Evolutionary conservation across 2,329 filamentous ascomycete species (phyloP).

Genomic region (Bipolaris bicolor): DNA sequence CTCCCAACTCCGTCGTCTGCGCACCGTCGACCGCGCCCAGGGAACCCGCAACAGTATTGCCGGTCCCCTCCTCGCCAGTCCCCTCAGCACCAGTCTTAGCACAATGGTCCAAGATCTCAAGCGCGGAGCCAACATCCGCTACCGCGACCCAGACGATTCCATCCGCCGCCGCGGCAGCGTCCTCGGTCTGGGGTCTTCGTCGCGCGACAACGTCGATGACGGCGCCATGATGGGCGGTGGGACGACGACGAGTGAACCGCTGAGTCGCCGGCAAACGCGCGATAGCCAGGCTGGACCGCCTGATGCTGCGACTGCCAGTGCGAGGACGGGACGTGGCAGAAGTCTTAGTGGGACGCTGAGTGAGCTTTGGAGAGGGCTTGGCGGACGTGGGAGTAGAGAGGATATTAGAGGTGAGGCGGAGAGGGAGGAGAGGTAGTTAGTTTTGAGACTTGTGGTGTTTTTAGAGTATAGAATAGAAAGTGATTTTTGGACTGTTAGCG

Average conservation of each 20-base stretch:
- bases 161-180: not conserved
- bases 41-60: slow-evolving; percentile 54
- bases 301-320: not conserved
- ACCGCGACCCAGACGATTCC: not conserved
- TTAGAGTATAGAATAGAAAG: too few relatives aligned
- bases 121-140: slow-evolving; percentile 54
- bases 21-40: slow-evolving; percentile 47
- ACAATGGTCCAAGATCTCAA: slow-evolving; percentile 70
- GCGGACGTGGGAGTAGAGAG: slow-evolving; percentile 23
- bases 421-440: not conserved
- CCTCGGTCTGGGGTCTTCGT: slow-evolving; percentile 16
- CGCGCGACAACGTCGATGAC: slow-evolving; percentile 5
- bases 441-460: too few relatives aligned
- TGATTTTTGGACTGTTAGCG: too few relatives aligned
- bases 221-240: slow-evolving; percentile 3
- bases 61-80: slow-evolving; percentile 64
- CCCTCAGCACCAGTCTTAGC: slow-evolving; percentile 65
- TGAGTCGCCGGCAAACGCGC: slow-evolving; percentile 32
- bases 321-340: slow-evolving; percentile 16
- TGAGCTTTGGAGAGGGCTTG: slow-evolving; percentile 40
- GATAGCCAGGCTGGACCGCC: slow-evolving; percentile 3
- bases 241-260: slow-evolving; percentile 21
- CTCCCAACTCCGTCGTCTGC: slow-evolving; percentile 33
- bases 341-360: slow-evolving; percentile 42
- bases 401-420: slow-evolving; percentile 10